phyloP scores from a whole-genome alignment of 1,139 yeast genomes.

The Geotrichum aggregatum region DNA sequence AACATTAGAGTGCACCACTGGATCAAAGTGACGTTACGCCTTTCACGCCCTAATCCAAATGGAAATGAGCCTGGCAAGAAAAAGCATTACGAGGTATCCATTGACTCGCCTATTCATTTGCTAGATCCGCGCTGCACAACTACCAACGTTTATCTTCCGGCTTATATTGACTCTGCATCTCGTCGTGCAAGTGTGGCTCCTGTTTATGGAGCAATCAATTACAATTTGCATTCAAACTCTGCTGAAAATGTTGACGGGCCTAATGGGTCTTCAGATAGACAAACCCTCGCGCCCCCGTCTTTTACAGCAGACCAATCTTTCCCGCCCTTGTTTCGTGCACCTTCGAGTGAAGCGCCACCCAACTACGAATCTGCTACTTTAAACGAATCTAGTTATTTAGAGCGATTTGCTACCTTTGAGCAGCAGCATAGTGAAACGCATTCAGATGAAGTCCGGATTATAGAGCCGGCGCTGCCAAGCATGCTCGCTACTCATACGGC shows the following conservation, averaged over 20 bases:
- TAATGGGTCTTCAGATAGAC: background rate
- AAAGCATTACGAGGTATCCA: slow-evolving; percentile 85
- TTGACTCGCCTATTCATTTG: slow-evolving; percentile 85
- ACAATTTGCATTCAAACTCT: background rate
- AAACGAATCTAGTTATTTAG: slow-evolving; percentile 1
- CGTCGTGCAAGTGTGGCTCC: slow-evolving; percentile 17
- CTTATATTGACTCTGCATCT: slow-evolving; percentile 29
- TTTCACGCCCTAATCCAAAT: slow-evolving; percentile 60
- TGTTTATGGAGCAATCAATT: background rate
- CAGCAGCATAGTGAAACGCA: background rate
- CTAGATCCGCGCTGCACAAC: slow-evolving; percentile 47
- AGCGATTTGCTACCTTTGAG: background rate
- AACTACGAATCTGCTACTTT: slow-evolving; percentile 9
- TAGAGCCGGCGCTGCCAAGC: background rate
- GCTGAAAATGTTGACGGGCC: background rate
- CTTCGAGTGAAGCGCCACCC: slow-evolving; percentile 28
- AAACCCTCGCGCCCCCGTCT: slow-evolving; percentile 47
- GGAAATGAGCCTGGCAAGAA: slow-evolving; percentile 48
- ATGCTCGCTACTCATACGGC: background rate
- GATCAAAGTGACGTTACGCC: slow-evolving; percentile 79
- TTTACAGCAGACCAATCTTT: slow-evolving; percentile 42
- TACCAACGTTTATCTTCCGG: slow-evolving; percentile 40
- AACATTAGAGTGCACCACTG: slow-evolving; percentile 87
- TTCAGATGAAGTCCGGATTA: background rate
- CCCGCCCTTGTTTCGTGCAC: slow-evolving; percentile 29